Conservation (phyloP, 2,329 filamentous ascomycete genomes). For the Leptographium radiaticola region DNA sequence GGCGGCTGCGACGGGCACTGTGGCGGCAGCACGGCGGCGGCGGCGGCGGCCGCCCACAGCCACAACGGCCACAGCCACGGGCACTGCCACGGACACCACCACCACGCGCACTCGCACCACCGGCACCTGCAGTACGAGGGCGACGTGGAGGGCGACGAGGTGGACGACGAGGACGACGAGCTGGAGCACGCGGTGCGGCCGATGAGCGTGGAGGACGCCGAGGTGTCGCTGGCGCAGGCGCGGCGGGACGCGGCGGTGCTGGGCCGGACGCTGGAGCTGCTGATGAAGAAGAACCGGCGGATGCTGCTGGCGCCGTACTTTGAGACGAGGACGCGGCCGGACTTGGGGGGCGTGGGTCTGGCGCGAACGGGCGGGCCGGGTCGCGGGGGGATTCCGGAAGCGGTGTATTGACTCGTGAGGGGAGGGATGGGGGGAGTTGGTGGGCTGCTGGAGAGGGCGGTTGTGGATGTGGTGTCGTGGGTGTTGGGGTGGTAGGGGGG, state of each 20-base stretch:
- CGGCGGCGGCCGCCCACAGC: neutral
- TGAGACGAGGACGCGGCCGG: neutral
- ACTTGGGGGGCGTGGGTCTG: neutral
- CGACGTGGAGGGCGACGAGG: slow-evolving; percentile 9
- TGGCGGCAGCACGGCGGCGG: no score
- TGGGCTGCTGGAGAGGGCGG: no score
- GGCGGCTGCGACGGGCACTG: neutral
- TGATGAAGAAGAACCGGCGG: slow-evolving; percentile 47
- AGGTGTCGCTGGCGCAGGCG: slow-evolving; percentile 37
- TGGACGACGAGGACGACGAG: slow-evolving; percentile 12
- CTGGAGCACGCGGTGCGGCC: slow-evolving; percentile 28
- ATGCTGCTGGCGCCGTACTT: slow-evolving; percentile 25
- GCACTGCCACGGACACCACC: neutral
- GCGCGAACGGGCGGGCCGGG: neutral
- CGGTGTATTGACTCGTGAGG: neutral
- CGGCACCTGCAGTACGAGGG: neutral
- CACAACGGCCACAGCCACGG: neutral
- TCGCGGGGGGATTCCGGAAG: neutral
- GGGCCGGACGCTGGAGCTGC: slow-evolving; percentile 32
- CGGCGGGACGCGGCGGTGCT: slow-evolving; percentile 48
- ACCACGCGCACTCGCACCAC: neutral
- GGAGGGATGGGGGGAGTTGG: neutral
- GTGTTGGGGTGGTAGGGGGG: neutral
- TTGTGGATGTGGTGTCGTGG: no score
- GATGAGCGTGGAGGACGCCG: slow-evolving; percentile 51